A percentile compares a stretch with the other conserved stretches of the same genome.
phyloP scores from a whole-genome alignment of 345 rosid species.

The Linum trigynum region DNA sequence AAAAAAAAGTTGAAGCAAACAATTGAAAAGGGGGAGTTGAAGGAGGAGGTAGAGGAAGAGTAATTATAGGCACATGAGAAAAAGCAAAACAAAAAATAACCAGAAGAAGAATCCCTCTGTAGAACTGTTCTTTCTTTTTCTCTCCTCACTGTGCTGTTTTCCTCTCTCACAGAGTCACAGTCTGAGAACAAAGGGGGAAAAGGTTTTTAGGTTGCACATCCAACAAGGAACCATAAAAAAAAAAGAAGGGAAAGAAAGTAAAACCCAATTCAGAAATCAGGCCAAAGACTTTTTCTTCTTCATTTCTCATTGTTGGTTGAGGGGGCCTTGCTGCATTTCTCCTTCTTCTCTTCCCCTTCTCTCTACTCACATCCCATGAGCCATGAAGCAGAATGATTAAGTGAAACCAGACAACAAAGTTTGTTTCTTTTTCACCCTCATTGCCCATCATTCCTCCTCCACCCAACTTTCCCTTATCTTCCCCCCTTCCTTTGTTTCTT shows the following conservation, averaged over 20 bases:
- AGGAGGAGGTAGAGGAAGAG: slow-evolving; percentile 23
- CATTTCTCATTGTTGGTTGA: too few relatives aligned
- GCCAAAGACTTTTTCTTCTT: slow-evolving; percentile 5
- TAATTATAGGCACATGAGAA: slow-evolving; percentile 37
- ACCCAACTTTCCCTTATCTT: neutral
- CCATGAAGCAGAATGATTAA: slow-evolving; percentile 13
- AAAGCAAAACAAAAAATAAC: slow-evolving; percentile 20
- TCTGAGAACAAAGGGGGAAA: slow-evolving; percentile 11
- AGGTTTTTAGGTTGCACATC: slow-evolving; percentile 15
- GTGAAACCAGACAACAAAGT: slow-evolving; percentile 23
- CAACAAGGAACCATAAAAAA: slow-evolving; percentile 24
- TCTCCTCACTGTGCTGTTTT: slow-evolving; percentile 29
- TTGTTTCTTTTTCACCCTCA: slow-evolving; percentile 15
- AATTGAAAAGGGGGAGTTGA: slow-evolving; percentile 13
- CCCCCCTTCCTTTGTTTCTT: slow-evolving; percentile 12
- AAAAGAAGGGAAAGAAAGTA: slow-evolving; percentile 5
- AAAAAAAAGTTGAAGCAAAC: slow-evolving; percentile 6
- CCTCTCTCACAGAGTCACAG: slow-evolving; percentile 7
- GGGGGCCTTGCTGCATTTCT: neutral
- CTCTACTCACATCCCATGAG: slow-evolving; percentile 17
- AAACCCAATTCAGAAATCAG: slow-evolving; percentile 22
- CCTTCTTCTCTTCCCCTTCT: slow-evolving; percentile 8
- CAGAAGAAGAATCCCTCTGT: slow-evolving; percentile 6
- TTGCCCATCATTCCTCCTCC: slow-evolving; percentile 1
- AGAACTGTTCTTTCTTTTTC: slow-evolving; percentile 17